Base-by-base conservation (phyloP, 139 green algal genomes). In the Yamagishiella unicocca region DNA sequence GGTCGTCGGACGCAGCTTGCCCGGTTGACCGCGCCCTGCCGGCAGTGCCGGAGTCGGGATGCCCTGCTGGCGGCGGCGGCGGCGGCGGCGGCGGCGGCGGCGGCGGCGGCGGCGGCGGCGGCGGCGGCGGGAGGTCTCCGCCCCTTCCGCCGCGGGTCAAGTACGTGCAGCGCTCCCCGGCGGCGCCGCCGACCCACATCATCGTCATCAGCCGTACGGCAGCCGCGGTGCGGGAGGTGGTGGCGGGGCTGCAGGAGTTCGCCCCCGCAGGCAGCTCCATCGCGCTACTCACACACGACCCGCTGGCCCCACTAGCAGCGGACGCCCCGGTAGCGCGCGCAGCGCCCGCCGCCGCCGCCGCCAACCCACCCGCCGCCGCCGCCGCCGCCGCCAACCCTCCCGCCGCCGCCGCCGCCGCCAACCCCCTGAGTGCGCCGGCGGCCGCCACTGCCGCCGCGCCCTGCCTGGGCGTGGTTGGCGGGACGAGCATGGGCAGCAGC, bases 151-250 rank as follows among this genome's bases (percentile, higher is more conserved):
- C 29, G 64, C 31, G 31, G n/a, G 31, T 4, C 64, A 10, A 21
- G 14, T 10, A 14, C 19, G 58, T 6, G 42, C 40, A 58, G 55
- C 54, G 54, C 2, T 24, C 46, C 17, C 35, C 33, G 33, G 21
- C 55, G n/a, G 53, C 80, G 31, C 61, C 45, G n/a, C 64, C 61
- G 31, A 24, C 68, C 19, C 62, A 86, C 43, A 77, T 86, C 43
- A 86, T 86, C 62, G 80, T 86, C 8, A 77, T 86, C 62, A 86
- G 80, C 66, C 80, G 80, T 24, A 86, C 80, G 24, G 80, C 45
- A 1, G 62, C 40, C 5, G 80, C 80, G 24, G 66, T 86, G 12
- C 64, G 64, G n/a, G 80, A 67, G 43, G 80, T 86, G 29, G 43
- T 86, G 43, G 31, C 62, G 1, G 80, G 80, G 2, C 62, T 86